phyloP scores from a whole-genome alignment of 2,329 filamentous ascomycete species.

The Nothopassalora personata region DNA sequence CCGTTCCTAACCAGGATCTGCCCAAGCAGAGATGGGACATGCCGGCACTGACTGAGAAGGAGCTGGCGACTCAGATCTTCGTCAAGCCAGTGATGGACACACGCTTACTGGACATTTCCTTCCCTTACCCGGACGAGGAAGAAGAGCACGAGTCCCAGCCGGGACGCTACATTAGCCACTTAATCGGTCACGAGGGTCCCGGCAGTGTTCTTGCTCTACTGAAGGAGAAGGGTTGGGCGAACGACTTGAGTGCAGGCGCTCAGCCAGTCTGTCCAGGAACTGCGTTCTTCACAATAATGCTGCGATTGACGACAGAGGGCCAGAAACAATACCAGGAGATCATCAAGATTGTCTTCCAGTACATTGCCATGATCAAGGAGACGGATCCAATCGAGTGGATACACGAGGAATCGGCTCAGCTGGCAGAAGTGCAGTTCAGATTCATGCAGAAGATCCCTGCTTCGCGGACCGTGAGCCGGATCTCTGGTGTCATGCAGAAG shows the following conservation, averaged over 20 bases:
- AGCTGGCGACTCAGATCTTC: slow-evolving; percentile 68
- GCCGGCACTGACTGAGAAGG: slow-evolving; percentile 53
- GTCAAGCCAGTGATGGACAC: slow-evolving; percentile 90
- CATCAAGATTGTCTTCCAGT: slow-evolving; percentile 80
- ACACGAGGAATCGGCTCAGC: slow-evolving; percentile 81
- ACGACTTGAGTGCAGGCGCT: slow-evolving; percentile 71
- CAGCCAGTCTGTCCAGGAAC: slow-evolving; percentile 74
- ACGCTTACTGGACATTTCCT: slow-evolving; percentile 70
- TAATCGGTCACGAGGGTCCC: slow-evolving; percentile 88
- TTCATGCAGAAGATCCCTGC: slow-evolving; percentile 91
- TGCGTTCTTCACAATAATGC: slow-evolving; percentile 71
- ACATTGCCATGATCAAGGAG: slow-evolving; percentile 79
- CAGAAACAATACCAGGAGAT: slow-evolving; percentile 77
- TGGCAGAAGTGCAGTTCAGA: slow-evolving; percentile 90
- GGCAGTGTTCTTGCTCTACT: slow-evolving; percentile 87
- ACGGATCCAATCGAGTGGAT: slow-evolving; percentile 84
- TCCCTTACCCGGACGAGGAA: slow-evolving; percentile 83
- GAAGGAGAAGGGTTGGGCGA: slow-evolving; percentile 87
- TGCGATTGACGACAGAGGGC: slow-evolving; percentile 79
- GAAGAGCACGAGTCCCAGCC: slow-evolving; percentile 73
- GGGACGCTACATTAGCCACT: slow-evolving; percentile 76
- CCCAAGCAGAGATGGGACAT: slow-evolving; percentile 63
- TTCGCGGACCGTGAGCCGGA: slow-evolving; percentile 79
- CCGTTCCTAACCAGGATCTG: slow-evolving; percentile 75
- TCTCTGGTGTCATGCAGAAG: slow-evolving; percentile 86